Evolutionary conservation across 169 alveolate genomes (phyloP).

Genomic region (Plasmodium berghei): DNA sequence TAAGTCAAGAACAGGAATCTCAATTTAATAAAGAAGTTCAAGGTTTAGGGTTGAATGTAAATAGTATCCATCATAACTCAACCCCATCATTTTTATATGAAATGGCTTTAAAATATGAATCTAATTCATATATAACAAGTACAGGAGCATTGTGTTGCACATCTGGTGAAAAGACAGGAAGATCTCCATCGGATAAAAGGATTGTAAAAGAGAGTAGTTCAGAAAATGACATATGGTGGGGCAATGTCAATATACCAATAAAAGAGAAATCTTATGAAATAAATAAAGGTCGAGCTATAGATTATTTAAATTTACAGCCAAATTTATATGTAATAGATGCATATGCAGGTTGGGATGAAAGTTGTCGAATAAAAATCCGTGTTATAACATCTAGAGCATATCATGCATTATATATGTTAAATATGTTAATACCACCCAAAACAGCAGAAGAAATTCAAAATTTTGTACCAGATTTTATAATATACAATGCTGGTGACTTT

Average conservation of each 20-base stretch:
- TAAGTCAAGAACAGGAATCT: slow-evolving; percentile 73
- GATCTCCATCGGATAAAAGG: slow-evolving; percentile 95
- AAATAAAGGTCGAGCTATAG: slow-evolving; percentile 94
- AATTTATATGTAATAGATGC: slow-evolving; percentile 95
- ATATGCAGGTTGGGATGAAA: slow-evolving; percentile 98
- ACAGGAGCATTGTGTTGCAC: slow-evolving; percentile 90
- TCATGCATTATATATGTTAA: slow-evolving; percentile 98
- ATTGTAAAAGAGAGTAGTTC: slow-evolving; percentile 90
- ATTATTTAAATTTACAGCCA: slow-evolving; percentile 90
- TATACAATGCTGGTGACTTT: slow-evolving; percentile 95
- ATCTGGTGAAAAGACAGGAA: slow-evolving; percentile 92
- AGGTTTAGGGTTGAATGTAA: slow-evolving; percentile 78
- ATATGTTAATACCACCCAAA: slow-evolving; percentile 94
- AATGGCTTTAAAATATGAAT: slow-evolving; percentile 87
- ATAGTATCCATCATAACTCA: slow-evolving; percentile 78
- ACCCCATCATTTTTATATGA: slow-evolving; percentile 83
- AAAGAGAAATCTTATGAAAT: slow-evolving; percentile 89
- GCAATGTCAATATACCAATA: slow-evolving; percentile 94
- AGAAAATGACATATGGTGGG: slow-evolving; percentile 95
- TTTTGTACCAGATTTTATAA: slow-evolving; percentile 91
- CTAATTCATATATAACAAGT: slow-evolving; percentile 84
- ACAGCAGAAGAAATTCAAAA: slow-evolving; percentile 88
- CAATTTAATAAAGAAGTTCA: slow-evolving; percentile 58
- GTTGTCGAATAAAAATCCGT: slow-evolving; percentile 91
- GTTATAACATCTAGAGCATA: slow-evolving; percentile 94